These are phyloP conservation scores for Liriodendron chinense DNA, from an alignment of 164 flowering plant genomes.

Conservation along the genomic window DNA sequence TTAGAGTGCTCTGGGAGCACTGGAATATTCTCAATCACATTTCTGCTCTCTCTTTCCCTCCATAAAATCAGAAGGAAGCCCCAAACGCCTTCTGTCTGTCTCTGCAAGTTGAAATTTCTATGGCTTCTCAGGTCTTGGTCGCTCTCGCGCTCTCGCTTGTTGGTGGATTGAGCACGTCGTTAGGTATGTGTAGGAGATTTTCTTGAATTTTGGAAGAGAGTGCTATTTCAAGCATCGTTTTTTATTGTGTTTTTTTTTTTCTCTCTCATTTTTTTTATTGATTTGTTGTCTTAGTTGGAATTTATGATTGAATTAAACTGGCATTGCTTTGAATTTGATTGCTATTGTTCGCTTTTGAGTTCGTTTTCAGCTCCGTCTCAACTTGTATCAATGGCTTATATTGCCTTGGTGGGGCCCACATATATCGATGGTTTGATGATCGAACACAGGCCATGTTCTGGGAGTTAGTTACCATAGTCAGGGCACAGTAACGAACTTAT, in stretches of 20 bases:
- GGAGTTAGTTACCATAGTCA: not conserved
- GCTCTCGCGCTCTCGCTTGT: slow-evolving; percentile 80
- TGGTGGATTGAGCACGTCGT: slow-evolving; percentile 85
- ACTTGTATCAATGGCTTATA: not conserved
- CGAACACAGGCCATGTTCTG: not conserved
- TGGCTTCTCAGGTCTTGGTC: slow-evolving; percentile 84
- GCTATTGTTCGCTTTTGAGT: not conserved
- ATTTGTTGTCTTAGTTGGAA: not conserved
- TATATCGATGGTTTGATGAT: not conserved
- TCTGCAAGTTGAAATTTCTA: slow-evolving; percentile 18
- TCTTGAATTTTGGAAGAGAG: not conserved
- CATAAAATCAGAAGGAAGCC: not conserved
- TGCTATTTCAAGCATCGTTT: not conserved
- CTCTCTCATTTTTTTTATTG: not conserved
- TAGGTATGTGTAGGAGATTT: slow-evolving; percentile 36
- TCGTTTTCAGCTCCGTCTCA: no score
- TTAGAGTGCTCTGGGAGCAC: no score
- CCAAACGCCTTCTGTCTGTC: not conserved
- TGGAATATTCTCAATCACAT: not conserved
- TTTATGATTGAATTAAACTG: not conserved
- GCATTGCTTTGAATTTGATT: slow-evolving; percentile 3
- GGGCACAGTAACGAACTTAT: not conserved
- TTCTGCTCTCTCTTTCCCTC: slow-evolving; percentile 1
- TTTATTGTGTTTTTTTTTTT: not conserved
- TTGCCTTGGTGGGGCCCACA: not conserved